Base-by-base conservation (phyloP, 2,329 filamentous ascomycete species). In the Lomentospora prolificans region DNA sequence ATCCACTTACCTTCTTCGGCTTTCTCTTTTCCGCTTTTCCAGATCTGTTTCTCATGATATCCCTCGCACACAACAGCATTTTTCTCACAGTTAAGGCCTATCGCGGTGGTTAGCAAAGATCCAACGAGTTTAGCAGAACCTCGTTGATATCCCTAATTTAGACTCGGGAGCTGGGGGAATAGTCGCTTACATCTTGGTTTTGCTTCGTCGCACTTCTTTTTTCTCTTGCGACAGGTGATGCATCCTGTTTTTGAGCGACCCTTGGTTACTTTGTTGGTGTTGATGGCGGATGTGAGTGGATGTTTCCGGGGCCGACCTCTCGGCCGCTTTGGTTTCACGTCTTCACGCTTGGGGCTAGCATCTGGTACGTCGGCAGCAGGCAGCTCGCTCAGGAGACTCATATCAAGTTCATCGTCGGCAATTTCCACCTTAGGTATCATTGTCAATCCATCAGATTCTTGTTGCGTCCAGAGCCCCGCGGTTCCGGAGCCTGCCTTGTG, bases 1-100 rank as follows among this genome's bases (percentile, higher is more conserved):
- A 53, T 25, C 14, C 17, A 19, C 71, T 61, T 73, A 82, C 81
- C 80, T 41, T 55, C 24, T 72, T 87, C 84, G 31, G 82, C 78
- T 65, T 78, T 86, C 68, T 92, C 87, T 66, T 82, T 89, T 27
- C 90, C 89, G 65, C 89, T 91, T 68, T 85, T 89, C 90, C 90
- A 96, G 54, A 90, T 80, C 57, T 89, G 86, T 67, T 90, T 90
- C 59, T 89, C 86, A 53, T 89, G 88, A 65, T 95, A 96, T 10
- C 90, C 90, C 70, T 95, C 90, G 66, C 90, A 96, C 10, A 91
- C 82, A 10, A 95, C 89, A 7, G 90, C 89, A 67, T 95, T 96
- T 76, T 95, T 96, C 71, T 94, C 86, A 65, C 90, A 96, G 64
- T 95, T 95, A 69, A 89, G 78, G 63, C 88, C 86, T 90, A 57